These are phyloP conservation scores for Polytrichum formosum DNA, from an alignment of 225 moss, liverwort and hornwort species.

Conservation along the genomic window DNA sequence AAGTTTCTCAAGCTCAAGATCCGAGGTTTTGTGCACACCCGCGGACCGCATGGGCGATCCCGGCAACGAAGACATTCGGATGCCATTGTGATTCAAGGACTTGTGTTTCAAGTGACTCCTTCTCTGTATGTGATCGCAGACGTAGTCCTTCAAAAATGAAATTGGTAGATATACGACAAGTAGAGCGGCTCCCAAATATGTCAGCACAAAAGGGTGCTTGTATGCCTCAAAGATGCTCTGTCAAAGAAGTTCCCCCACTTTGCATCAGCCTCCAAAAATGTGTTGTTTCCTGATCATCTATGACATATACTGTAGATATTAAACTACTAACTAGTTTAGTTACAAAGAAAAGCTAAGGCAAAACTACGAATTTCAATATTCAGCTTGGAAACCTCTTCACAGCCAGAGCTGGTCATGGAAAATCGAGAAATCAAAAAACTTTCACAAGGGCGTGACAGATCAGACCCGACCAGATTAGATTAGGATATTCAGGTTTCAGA, in stretches of 20 bases:
- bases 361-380: not conserved
- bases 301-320: too few species aligned
- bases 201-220: constrained; percentile 90
- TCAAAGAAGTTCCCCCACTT: constrained; percentile 6
- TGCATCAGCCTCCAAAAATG: not conserved
- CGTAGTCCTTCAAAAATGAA: constrained; percentile 58
- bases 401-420: too few species aligned
- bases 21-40: constrained; percentile 33
- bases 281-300: too few species aligned
- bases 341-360: not conserved
- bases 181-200: constrained; percentile 93
- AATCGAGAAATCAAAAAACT: too few species aligned
- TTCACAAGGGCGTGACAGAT: too few species aligned
- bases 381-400: not conserved
- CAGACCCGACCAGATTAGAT: too few species aligned
- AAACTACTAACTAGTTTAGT: not conserved
- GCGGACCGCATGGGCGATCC: constrained; percentile 27
- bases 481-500: too few species aligned
- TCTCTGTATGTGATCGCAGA: constrained; percentile 41
- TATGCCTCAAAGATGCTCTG: constrained; percentile 94
- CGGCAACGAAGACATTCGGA: constrained; percentile 28
- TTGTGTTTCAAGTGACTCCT: constrained; percentile 23
- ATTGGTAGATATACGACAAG: constrained; percentile 80
- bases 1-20: constrained; percentile 46
- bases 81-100: constrained; percentile 12